A percentile compares a stretch with the other conserved stretches of the same genome.
These are phyloP conservation scores for Papiliotrema fonsecae DNA, from an alignment of 1,284 basidiomycete species.

Conservation along the genomic window DNA sequence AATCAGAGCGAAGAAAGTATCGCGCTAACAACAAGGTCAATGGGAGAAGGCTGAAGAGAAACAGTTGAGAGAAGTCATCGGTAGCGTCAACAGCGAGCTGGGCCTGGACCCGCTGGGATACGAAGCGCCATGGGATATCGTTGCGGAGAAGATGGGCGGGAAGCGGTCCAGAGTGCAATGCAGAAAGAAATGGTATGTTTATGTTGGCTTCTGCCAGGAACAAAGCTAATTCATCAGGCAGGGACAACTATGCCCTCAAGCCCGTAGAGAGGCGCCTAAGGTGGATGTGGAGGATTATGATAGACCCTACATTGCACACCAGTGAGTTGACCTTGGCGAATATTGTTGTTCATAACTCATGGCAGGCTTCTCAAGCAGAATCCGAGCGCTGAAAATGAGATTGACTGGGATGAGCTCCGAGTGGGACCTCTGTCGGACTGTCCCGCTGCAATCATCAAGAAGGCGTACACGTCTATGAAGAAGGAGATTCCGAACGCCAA, in stretches of 20 bases:
- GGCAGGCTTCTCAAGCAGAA: no score
- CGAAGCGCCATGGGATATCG: conserved; percentile 32
- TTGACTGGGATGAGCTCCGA: neutral
- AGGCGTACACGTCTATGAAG: neutral
- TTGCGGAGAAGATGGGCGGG: conserved; percentile 21
- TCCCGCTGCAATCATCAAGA: neutral
- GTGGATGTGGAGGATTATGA: no score
- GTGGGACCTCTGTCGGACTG: neutral
- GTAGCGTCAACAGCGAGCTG: conserved; percentile 16
- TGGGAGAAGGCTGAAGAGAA: conserved; percentile 24
- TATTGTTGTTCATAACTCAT: no score
- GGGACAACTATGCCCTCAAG: neutral
- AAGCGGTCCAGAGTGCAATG: conserved; percentile 22
- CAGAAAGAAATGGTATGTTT: conserved; percentile 29
- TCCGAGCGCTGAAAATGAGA: neutral
- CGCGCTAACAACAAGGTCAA: conserved; percentile 9
- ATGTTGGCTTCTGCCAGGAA: neutral
- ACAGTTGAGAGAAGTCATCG: conserved; percentile 15
- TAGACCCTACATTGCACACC: no score
- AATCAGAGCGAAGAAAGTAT: neutral
- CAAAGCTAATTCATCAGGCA: conserved; percentile 1
- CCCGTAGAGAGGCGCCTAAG: no score
- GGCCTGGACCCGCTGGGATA: conserved; percentile 12
- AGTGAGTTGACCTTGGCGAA: no score
- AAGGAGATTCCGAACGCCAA: neutral